phyloP scores from a whole-genome alignment of 768 basidiomycete species.

The Chlorophyllum brunneum region DNA sequence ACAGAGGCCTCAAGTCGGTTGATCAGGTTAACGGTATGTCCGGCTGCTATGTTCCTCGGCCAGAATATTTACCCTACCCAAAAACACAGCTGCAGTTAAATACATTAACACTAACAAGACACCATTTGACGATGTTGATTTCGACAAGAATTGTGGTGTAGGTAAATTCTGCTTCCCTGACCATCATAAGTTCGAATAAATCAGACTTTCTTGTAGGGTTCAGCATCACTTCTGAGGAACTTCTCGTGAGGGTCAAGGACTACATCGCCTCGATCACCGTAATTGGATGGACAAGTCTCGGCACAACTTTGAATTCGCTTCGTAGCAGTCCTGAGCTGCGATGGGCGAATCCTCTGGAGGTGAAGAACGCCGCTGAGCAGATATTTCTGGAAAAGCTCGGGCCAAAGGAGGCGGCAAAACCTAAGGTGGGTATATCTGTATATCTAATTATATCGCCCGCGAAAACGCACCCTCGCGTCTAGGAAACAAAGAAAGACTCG shows the following conservation, averaged over 20 bases:
- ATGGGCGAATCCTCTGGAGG: constrained; percentile 82
- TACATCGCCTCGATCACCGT: constrained; percentile 54
- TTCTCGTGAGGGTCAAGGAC: constrained; percentile 49
- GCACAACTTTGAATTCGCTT: constrained; percentile 58
- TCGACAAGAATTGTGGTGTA: constrained; percentile 80
- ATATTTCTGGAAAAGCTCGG: constrained; percentile 70
- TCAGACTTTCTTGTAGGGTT: constrained; percentile 52
- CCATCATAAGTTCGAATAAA: not conserved
- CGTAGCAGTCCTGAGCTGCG: constrained; percentile 61
- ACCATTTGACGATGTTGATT: constrained; percentile 65
- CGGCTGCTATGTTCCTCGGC: not conserved
- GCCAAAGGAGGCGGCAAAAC: constrained; percentile 63
- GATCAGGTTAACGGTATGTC: constrained; percentile 83
- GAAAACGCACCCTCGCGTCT: not conserved
- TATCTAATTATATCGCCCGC: not conserved
- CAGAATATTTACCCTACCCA: constrained; percentile 1
- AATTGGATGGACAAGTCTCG: constrained; percentile 74
- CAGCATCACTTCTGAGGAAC: constrained; percentile 63
- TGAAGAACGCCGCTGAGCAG: constrained; percentile 78
- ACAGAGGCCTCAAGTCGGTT: constrained; percentile 66
- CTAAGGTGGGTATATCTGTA: constrained; percentile 42
- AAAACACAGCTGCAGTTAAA: constrained; percentile 64
- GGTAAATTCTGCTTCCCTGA: constrained; percentile 48
- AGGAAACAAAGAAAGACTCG: constrained; percentile 51
- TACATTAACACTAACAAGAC: constrained; percentile 58